Evolutionary conservation across 1,284 basidiomycete genomes (phyloP), one percentile per base, ranked within the genome.

Genomic region (Tremellales sp.): DNA sequence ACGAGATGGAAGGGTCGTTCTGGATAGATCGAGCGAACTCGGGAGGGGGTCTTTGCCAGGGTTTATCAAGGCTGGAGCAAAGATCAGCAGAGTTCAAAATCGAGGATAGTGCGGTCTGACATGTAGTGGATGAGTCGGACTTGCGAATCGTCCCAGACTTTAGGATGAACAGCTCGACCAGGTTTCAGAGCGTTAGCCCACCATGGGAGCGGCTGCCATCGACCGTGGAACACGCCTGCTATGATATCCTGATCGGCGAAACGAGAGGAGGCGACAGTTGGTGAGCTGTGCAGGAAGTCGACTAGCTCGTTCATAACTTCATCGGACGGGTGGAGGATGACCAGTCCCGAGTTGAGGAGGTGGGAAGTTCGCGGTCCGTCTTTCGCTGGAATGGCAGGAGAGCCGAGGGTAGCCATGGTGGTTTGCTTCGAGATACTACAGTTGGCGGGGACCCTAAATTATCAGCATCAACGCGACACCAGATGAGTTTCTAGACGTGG

Each of bases 201-300:
- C 74, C 76, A 79, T 0, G 76, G 74, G 13, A 79, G 55, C 6
- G 72, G 70, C 40, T 62, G 53, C 67, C 75, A 77, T 44, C 57
- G 56, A 11, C 84, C 86, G 45, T 77, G 73, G 77, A 93, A 97
- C 64, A 84, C 82, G 27, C 81, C 82, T 1, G 90, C 81, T 26
- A 97, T 81, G 22, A 96, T 80, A 64, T 97, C 93, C 73, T 97
- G 93, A 69, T 97, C 93, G 0, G 91, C 85, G 72, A 97, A 97
- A 35, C 78, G 78, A 75, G 85, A 93, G 1, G 78, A 79, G 4
- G 81, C 61, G 13, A 96, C 78, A 5, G 82, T 78, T 3, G 85
- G 82, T 23, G 85, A 84, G 2, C 82, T 85, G 48, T 78, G 68
- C 45, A 97, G 81, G 69, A 81, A 82, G 35, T 81, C 60, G 19